Evolutionary conservation across 768 basidiomycete species (phyloP).

Genomic region (Amanita rimosa): DNA sequence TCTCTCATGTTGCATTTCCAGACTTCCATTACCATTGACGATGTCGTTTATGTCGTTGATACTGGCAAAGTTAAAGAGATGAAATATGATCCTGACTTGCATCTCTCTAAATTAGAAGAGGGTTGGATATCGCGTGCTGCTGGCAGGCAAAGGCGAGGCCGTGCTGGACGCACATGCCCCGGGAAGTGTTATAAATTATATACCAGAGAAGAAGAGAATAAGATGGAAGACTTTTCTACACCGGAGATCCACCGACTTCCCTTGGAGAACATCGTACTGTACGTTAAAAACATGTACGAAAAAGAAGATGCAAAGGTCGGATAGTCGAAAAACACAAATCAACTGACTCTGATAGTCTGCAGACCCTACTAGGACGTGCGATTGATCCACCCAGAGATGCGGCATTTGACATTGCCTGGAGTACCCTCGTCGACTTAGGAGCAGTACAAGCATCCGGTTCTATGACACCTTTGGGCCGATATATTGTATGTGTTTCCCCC

Average conservation of each 20-base stretch:
- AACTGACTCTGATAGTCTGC: background rate
- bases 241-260: conserved; percentile 88
- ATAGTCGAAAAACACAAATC: conserved; percentile 7
- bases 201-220: conserved; percentile 58
- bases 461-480: conserved; percentile 73
- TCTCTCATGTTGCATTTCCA: conserved; percentile 17
- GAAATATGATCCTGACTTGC: conserved; percentile 55
- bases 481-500: conserved; percentile 40
- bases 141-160: conserved; percentile 74
- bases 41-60: conserved; percentile 79
- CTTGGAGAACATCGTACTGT: conserved; percentile 69
- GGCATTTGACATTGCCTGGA: conserved; percentile 71
- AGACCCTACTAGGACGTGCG: conserved; percentile 61
- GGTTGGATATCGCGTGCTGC: conserved; percentile 71
- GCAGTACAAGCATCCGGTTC: conserved; percentile 54
- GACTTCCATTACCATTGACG: conserved; percentile 89
- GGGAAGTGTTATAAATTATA: conserved; percentile 86
- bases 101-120: conserved; percentile 70
- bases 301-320: conserved; percentile 66
- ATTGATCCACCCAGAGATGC: conserved; percentile 74
- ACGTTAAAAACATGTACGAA: conserved; percentile 72
- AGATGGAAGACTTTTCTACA: conserved; percentile 60
- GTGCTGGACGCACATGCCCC: conserved; percentile 79
- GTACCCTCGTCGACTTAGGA: conserved; percentile 62
- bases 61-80: conserved; percentile 81